phyloP scores from a whole-genome alignment of 2,329 filamentous ascomycete species.

The Cladophialophora immunda region DNA sequence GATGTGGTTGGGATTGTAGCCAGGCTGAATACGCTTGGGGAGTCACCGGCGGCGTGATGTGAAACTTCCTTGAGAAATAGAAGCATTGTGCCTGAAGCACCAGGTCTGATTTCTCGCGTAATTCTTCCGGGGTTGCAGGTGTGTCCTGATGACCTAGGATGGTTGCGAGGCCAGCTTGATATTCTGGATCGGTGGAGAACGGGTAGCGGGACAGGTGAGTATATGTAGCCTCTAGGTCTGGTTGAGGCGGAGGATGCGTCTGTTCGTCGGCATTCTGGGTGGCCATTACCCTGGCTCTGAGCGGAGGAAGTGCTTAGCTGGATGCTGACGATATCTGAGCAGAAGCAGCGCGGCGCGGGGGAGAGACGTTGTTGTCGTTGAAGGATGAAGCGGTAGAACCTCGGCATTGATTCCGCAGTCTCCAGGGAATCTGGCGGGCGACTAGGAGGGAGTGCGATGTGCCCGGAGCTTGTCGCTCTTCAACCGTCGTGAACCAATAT shows the following conservation, averaged over 20 bases:
- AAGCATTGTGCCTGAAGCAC: conserved; percentile 58
- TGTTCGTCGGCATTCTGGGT: not conserved
- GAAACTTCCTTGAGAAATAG: conserved; percentile 50
- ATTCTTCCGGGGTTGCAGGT: conserved; percentile 50
- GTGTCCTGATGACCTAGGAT: conserved; percentile 54
- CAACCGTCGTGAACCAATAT: not conserved
- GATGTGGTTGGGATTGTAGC: conserved; percentile 50
- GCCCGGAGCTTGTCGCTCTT: not conserved
- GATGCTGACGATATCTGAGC: not conserved
- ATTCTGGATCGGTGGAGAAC: conserved; percentile 54
- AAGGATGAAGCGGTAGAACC: not conserved
- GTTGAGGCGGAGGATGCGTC: not conserved
- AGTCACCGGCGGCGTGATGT: conserved; percentile 61
- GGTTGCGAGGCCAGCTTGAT: conserved; percentile 56
- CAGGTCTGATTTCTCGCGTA: conserved; percentile 51
- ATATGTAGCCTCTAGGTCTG: conserved; percentile 41
- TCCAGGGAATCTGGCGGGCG: no score
- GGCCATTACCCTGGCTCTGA: not conserved
- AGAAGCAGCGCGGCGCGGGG: not conserved
- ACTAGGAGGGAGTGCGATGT: not conserved
- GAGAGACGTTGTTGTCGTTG: not conserved
- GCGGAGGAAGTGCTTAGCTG: not conserved
- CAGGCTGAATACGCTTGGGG: conserved; percentile 74
- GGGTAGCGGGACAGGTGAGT: conserved; percentile 49
- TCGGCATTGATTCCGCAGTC: not conserved